Evolutionary conservation across 176 grass and related monocot species (phyloP).

Genomic region (Phoenix roebelenii): DNA sequence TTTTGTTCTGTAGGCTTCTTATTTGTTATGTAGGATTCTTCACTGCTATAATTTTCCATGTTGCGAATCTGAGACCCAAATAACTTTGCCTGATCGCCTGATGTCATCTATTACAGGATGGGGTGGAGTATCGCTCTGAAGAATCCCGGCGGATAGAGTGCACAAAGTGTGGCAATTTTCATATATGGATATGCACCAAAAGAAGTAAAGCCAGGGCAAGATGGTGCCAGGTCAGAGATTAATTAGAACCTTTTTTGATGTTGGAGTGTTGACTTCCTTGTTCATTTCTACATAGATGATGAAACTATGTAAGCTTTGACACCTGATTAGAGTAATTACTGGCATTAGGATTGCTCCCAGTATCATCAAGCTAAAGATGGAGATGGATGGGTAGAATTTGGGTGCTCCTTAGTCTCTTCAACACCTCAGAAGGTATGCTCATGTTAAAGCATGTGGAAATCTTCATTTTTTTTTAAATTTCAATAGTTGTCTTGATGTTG

Average conservation of each 20-base stretch:
- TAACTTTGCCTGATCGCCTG: background rate
- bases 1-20: too few relatives aligned
- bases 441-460: background rate
- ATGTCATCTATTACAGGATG: slow-evolving; percentile 38
- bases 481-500: too few relatives aligned
- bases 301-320: background rate
- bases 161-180: slow-evolving; percentile 93
- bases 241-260: background rate
- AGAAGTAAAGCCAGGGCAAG: slow-evolving; percentile 87
- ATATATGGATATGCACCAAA: slow-evolving; percentile 97
- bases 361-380: slow-evolving; percentile 94
- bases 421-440: slow-evolving; percentile 49
- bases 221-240: slow-evolving; percentile 76
- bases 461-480: too few relatives aligned
- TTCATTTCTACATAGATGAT: background rate
- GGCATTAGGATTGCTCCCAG: slow-evolving; percentile 61
- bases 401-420: slow-evolving; percentile 34
- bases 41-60: too few relatives aligned
- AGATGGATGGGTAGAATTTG: slow-evolving; percentile 97
- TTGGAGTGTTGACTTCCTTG: slow-evolving; percentile 13
- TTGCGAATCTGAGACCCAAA: too few relatives aligned
- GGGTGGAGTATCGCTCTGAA: slow-evolving; percentile 76
- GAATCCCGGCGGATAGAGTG: slow-evolving; percentile 96
- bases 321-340: slow-evolving; percentile 20
- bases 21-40: too few relatives aligned